phyloP scores from a whole-genome alignment of 2,329 filamentous ascomycete genomes.

The Aplosporella prunicola region DNA sequence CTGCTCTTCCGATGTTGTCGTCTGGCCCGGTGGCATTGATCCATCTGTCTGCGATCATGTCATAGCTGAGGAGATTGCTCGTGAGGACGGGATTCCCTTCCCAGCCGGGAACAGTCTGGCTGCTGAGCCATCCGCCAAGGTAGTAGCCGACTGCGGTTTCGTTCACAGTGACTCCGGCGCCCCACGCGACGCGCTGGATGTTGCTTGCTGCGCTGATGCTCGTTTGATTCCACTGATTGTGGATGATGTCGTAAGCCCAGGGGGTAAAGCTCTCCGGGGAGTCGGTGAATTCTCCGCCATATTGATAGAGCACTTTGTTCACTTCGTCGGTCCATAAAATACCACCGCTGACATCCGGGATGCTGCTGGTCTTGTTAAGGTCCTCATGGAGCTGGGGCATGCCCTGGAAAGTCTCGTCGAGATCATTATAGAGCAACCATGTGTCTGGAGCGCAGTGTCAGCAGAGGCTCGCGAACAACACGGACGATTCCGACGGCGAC shows the following conservation, averaged over 20 bases:
- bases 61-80: conserved; percentile 46
- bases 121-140: conserved; percentile 54
- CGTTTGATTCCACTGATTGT: conserved; percentile 47
- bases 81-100: conserved; percentile 39
- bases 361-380: conserved; percentile 48
- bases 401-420: conserved; percentile 32
- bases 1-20: conserved; percentile 46
- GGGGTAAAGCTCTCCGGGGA: conserved; percentile 41
- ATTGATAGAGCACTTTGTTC: conserved; percentile 55
- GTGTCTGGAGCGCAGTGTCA: conserved; percentile 34
- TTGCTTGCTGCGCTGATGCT: conserved; percentile 26
- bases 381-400: conserved; percentile 49
- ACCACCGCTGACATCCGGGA: conserved; percentile 44
- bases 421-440: conserved; percentile 49
- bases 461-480: conserved; percentile 2
- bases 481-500: neutral
- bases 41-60: conserved; percentile 44
- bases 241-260: conserved; percentile 49
- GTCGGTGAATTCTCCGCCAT: conserved; percentile 47
- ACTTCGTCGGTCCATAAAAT: conserved; percentile 51
- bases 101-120: conserved; percentile 45
- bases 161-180: conserved; percentile 47
- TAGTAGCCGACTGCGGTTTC: conserved; percentile 50
- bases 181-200: conserved; percentile 45
- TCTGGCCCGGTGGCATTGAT: conserved; percentile 48